These are phyloP conservation scores for Pontederia crassipes DNA, from an alignment of 176 grass and related monocot genomes.

Conservation along the genomic window DNA sequence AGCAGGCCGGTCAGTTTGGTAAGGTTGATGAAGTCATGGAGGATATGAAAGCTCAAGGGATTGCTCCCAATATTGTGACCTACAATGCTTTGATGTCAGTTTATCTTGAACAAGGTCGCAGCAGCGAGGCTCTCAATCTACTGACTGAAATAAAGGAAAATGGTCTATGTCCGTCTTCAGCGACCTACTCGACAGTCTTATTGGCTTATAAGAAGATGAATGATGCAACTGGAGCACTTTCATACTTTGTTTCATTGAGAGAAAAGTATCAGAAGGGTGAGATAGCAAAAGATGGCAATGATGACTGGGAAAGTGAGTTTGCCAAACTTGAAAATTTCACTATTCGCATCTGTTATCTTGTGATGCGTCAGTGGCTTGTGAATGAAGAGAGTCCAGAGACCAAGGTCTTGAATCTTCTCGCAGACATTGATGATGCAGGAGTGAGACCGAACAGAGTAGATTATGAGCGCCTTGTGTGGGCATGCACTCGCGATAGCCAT, in stretches of 20 bases:
- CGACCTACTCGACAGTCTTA: conserved; percentile 57
- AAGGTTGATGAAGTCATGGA: conserved; percentile 33
- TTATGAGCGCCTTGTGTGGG: conserved; percentile 68
- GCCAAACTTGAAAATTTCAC: conserved; percentile 49
- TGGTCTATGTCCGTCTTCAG: conserved; percentile 44
- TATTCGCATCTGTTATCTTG: conserved; percentile 30
- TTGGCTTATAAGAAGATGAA: conserved; percentile 60
- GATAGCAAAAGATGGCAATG: conserved; percentile 24
- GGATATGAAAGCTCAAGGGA: conserved; percentile 59
- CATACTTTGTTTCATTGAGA: conserved; percentile 45
- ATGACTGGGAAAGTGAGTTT: conserved; percentile 55
- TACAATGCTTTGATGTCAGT: conserved; percentile 73
- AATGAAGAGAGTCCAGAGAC: conserved; percentile 29
- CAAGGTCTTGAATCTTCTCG: conserved; percentile 50
- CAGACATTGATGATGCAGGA: conserved; percentile 42
- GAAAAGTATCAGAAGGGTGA: conserved; percentile 42
- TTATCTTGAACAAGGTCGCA: conserved; percentile 45
- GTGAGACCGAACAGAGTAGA: conserved; percentile 24
- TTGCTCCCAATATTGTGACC: conserved; percentile 51
- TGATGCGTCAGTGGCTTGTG: conserved; percentile 47
- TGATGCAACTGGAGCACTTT: conserved; percentile 38
- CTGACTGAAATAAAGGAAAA: conserved; percentile 30
- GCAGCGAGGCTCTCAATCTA: conserved; percentile 41
- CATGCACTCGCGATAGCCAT: conserved; percentile 52
- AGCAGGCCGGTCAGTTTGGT: conserved; percentile 34